Percentiles rank a stretch among this genome's conserved stretches.
Conservation (phyloP, 306 rosid genomes). For the Fragaria iinumae region DNA sequence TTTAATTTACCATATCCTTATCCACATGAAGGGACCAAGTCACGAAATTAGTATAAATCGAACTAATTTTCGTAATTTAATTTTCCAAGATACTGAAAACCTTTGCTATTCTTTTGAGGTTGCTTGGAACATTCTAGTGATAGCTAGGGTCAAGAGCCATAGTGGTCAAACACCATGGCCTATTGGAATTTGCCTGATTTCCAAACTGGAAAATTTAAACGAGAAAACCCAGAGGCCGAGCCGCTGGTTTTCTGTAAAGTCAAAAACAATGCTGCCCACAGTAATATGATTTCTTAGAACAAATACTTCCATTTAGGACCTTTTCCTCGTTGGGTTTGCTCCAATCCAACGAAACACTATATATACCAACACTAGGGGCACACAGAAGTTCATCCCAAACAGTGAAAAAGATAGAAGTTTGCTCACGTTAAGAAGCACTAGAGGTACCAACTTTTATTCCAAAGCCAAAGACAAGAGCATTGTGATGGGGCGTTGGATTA, state of each 20-base stretch:
- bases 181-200: neutral
- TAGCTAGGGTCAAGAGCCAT: neutral
- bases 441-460: neutral
- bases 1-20: too few relatives aligned
- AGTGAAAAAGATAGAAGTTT: conserved; percentile 1
- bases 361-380: neutral
- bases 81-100: too few relatives aligned
- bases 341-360: neutral
- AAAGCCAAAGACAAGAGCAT: neutral
- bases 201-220: neutral
- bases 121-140: neutral
- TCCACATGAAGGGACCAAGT: too few relatives aligned
- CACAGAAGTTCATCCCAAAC: conserved; percentile 8
- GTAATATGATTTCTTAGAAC: conserved; percentile 14
- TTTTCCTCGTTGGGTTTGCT: neutral
- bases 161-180: neutral
- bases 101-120: too few relatives aligned
- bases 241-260: conserved; percentile 58
- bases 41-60: too few relatives aligned
- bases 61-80: too few relatives aligned
- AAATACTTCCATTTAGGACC: neutral
- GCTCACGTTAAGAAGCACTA: neutral
- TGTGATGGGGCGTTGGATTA: conserved; percentile 87
- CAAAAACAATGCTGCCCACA: conserved; percentile 46
- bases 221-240: conserved; percentile 54